Evolutionary conservation across 2,329 filamentous ascomycete genomes (phyloP).

Genomic region (Blastomyces gilchristii): DNA sequence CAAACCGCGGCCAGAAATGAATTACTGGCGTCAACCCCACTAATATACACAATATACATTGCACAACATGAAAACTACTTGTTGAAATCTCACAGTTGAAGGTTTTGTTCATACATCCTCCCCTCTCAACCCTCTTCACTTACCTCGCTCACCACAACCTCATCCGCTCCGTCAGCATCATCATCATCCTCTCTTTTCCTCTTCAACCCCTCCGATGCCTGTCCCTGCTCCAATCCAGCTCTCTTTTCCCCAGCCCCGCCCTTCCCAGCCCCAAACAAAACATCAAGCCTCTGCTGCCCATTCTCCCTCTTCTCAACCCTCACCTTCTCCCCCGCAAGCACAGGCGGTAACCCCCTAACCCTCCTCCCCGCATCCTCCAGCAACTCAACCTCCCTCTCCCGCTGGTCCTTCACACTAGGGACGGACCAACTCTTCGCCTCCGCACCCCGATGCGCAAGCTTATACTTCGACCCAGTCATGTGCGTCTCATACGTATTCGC

Average conservation of each 20-base stretch:
- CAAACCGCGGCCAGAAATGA: background rate
- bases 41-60: background rate
- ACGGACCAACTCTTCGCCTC: constrained; percentile 26
- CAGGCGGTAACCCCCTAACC: constrained; percentile 26
- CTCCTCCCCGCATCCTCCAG: constrained; percentile 27
- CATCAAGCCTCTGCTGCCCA: constrained; percentile 25
- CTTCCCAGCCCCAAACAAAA: constrained; percentile 20
- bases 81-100: background rate
- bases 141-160: background rate
- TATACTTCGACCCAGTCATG: constrained; percentile 28
- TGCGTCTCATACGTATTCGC: constrained; percentile 30
- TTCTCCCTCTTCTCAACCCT: constrained; percentile 25
- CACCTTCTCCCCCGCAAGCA: constrained; percentile 25
- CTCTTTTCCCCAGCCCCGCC: background rate
- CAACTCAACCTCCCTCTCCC: constrained; percentile 26
- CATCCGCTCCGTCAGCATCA: background rate
- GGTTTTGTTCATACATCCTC: background rate
- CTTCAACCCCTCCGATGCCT: constrained; percentile 9
- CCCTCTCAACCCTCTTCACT: background rate
- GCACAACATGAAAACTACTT: background rate
- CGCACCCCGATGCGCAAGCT: constrained; percentile 23
- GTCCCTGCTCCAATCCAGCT: background rate
- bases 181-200: constrained; percentile 13
- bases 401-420: constrained; percentile 26
- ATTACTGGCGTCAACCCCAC: background rate